These are phyloP conservation scores for Pseudocercospora pini-densiflorae DNA, from an alignment of 2,329 filamentous ascomycete species.

Conservation along the genomic window DNA sequence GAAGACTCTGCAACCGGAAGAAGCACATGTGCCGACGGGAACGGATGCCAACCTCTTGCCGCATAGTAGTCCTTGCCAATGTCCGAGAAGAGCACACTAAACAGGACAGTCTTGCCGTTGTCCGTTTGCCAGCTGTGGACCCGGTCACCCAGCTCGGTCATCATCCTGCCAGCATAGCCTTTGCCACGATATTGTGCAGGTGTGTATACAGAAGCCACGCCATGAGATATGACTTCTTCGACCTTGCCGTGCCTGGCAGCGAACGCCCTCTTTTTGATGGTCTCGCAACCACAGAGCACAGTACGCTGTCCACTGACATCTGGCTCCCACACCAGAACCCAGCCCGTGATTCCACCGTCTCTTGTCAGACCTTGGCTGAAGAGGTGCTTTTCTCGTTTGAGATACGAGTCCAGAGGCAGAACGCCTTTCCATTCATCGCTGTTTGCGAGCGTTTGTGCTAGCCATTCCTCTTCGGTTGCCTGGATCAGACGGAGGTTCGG, in stretches of 20 bases:
- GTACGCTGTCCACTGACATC: slow-evolving; percentile 37
- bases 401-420: slow-evolving; percentile 59
- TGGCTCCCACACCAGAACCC: slow-evolving; percentile 61
- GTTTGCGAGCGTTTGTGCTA: slow-evolving; percentile 59
- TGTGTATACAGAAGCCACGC: slow-evolving; percentile 78
- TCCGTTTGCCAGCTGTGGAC: slow-evolving; percentile 59
- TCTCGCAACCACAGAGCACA: slow-evolving; percentile 64
- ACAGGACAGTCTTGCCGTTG: slow-evolving; percentile 54
- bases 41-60: slow-evolving; percentile 75
- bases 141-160: slow-evolving; percentile 65
- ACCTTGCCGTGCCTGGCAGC: slow-evolving; percentile 51
- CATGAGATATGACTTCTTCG: slow-evolving; percentile 68
- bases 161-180: slow-evolving; percentile 80
- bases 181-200: slow-evolving; percentile 67
- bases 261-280: slow-evolving; percentile 54
- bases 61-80: slow-evolving; percentile 85
- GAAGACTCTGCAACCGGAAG: slow-evolving; percentile 53
- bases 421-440: slow-evolving; percentile 62
- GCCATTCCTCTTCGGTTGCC: slow-evolving; percentile 59
- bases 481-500: slow-evolving; percentile 58
- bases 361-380: slow-evolving; percentile 56
- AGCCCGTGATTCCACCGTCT: slow-evolving; percentile 61
- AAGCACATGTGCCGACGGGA: slow-evolving; percentile 72
- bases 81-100: slow-evolving; percentile 85
- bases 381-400: slow-evolving; percentile 61